Conservation (phyloP, 495 filamentous ascomycete species). For the Penicillium manginii region DNA sequence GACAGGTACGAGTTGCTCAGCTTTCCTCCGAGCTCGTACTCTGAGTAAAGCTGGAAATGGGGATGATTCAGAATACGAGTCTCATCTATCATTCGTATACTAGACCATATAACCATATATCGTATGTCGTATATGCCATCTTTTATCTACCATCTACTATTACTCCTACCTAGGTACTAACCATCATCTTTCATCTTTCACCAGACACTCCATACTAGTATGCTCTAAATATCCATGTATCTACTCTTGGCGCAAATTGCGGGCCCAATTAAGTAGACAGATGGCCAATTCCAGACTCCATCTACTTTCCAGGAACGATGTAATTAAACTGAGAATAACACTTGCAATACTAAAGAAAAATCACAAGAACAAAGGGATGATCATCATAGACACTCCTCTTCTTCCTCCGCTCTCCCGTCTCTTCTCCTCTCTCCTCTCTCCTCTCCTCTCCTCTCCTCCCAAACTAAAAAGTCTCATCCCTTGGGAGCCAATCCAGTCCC, state of each 20-base stretch:
- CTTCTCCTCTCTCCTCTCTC: background rate
- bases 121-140: background rate
- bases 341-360: background rate
- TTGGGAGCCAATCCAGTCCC: conserved; percentile 6
- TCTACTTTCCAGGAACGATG: background rate
- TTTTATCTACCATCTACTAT: background rate
- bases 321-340: background rate
- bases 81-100: too few relatives aligned
- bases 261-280: background rate
- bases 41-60: too few relatives aligned
- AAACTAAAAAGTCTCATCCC: conserved; percentile 18
- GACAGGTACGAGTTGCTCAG: background rate
- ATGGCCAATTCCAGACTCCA: background rate
- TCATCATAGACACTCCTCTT: background rate
- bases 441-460: background rate
- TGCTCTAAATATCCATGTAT: background rate
- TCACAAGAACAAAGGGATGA: background rate
- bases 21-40: too few relatives aligned
- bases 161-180: too few relatives aligned
- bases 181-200: too few relatives aligned
- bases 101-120: too few relatives aligned
- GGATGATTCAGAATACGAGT: too few relatives aligned
- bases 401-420: background rate
- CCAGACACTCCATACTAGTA: background rate
- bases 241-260: background rate